A percentile compares a stretch with the other conserved stretches of the same genome.
Conservation (phyloP, 352 stramenopile species). For the Globisporangium viniferum region DNA sequence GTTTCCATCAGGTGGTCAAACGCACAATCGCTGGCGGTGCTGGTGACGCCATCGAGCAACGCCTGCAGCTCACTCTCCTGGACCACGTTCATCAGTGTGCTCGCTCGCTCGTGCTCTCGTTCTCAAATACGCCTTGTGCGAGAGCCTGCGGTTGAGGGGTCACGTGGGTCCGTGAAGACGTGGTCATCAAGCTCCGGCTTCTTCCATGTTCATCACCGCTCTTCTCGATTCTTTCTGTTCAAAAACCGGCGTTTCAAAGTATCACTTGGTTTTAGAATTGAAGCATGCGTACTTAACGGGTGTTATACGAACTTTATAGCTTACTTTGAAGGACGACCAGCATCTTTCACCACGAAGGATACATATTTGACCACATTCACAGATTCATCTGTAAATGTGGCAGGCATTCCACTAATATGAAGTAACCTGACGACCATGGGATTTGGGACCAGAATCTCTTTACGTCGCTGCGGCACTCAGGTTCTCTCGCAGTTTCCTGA, state of each 20-base stretch:
- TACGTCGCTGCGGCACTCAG: neutral
- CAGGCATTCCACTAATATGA: too few species aligned
- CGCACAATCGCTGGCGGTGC: neutral
- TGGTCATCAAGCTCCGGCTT: neutral
- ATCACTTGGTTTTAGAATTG: too few species aligned
- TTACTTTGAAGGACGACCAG: neutral
- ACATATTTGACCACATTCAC: too few species aligned
- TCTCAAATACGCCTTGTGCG: neutral
- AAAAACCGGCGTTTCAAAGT: too few species aligned
- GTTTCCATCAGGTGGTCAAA: neutral
- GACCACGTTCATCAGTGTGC: neutral
- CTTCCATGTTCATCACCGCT: too few species aligned
- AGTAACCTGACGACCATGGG: neutral
- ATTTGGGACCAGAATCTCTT: neutral
- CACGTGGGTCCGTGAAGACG: neutral
- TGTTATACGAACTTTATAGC: neutral
- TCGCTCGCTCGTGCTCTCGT: neutral
- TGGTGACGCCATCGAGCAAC: neutral
- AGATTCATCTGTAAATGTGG: too few species aligned
- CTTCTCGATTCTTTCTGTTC: too few species aligned
- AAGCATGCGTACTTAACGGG: too few species aligned
- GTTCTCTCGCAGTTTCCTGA: constrained; percentile 1
- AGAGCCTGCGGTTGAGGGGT: too few species aligned
- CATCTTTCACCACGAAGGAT: too few species aligned
- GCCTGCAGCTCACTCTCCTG: neutral